Base-by-base conservation (phyloP, 441 rosid species). In the Arabidopsis hybrid region DNA sequence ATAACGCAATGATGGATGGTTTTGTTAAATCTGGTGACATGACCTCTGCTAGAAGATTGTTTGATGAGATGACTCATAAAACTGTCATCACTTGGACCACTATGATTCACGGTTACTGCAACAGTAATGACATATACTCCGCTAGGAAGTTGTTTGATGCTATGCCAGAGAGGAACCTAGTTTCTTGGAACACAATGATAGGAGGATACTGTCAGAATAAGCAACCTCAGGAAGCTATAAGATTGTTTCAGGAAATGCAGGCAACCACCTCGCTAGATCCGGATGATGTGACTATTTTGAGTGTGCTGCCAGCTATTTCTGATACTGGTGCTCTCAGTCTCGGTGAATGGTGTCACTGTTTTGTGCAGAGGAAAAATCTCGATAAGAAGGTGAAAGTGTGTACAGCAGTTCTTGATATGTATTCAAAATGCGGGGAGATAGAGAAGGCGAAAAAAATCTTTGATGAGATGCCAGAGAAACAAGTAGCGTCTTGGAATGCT, bases 121-220 rank as follows among this genome's bases (percentile, higher is more conserved):
- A 67, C 26, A 52, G 31, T 56, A 79, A 80, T 16, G 86, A 87
- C 35, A 10, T 81, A 31, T 49, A 62, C 26, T 82, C 88, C 58
- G 87, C 88, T 29, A 56, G 78, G 62, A 16, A 52, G 0, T 60
- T 87, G 35, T 85, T 87, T 47, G 81, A 87, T 69, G 79, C 76
- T 58, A 87, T 87, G 89, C 86, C 86, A 0, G 82, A 74, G n/a
- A 87, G 73, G 72, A 87, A 82, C 74, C 11, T 84, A n/a, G 76
- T 79, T 59, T 84, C 91, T 52, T 87, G 88, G 91, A 87, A 87
- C 34, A 81, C 82, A 6, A 82, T 87, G 83, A 85, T 87, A 35
- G 70, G 85, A n/a, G 91, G 91, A 8, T 85, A 78, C 69, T 82
- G 75, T 82, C 82, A 78, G 62, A 85, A 87, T 51, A 84, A 84